A percentile compares a stretch with the other conserved stretches of the same genome.
These are phyloP conservation scores for Mycosphaerella sp. DNA, from an alignment of 2,329 filamentous ascomycete species.

Conservation along the genomic window DNA sequence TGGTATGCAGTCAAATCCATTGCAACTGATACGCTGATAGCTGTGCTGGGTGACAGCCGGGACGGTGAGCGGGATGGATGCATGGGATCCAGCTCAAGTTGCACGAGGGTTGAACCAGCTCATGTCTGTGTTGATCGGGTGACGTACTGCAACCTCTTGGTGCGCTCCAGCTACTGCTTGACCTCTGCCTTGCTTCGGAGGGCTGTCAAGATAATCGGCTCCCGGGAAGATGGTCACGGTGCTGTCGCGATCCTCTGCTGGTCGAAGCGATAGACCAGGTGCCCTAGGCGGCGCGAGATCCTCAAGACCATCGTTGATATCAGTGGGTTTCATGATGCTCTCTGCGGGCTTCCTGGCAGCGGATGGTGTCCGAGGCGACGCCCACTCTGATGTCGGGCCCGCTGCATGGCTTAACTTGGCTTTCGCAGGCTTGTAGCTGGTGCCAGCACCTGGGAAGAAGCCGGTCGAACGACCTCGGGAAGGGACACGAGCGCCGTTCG, in stretches of 20 bases:
- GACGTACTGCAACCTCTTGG: slow-evolving; percentile 26
- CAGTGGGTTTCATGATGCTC: slow-evolving; percentile 4
- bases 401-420: slow-evolving; percentile 23
- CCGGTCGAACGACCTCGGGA: slow-evolving; percentile 47
- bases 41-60: neutral
- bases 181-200: slow-evolving; percentile 33
- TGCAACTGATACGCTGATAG: neutral
- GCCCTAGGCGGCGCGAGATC: slow-evolving; percentile 11
- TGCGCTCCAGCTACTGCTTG: slow-evolving; percentile 30
- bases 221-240: slow-evolving; percentile 35
- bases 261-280: slow-evolving; percentile 10
- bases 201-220: slow-evolving; percentile 25
- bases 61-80: neutral
- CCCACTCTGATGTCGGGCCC: slow-evolving; percentile 23
- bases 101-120: slow-evolving; percentile 65
- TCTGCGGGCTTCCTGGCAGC: slow-evolving; percentile 14
- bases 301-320: neutral
- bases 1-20: neutral
- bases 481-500: slow-evolving; percentile 38
- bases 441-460: slow-evolving; percentile 34
- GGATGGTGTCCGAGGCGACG: slow-evolving; percentile 17
- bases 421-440: slow-evolving; percentile 26
- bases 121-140: slow-evolving; percentile 51
- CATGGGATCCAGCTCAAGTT: slow-evolving; percentile 3
- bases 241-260: slow-evolving; percentile 28